These are phyloP conservation scores for Paecilomyces dactylethromorphus DNA, from an alignment of 2,329 filamentous ascomycete genomes.

Conservation along the genomic window DNA sequence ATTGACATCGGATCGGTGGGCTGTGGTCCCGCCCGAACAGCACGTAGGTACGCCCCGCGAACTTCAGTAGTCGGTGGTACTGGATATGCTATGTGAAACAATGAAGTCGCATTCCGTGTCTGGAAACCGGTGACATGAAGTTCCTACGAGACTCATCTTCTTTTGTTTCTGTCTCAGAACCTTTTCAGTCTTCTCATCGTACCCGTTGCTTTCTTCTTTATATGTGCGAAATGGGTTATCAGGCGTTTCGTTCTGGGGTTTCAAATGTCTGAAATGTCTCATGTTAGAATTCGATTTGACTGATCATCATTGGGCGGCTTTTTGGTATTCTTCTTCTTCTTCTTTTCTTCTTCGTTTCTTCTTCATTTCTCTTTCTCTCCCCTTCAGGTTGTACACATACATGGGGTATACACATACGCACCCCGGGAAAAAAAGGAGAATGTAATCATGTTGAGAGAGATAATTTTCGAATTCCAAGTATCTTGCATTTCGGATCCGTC, in stretches of 20 bases:
- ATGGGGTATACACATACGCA: background rate
- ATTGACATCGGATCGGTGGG: constrained; percentile 42
- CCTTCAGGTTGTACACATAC: background rate
- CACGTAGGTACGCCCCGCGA: constrained; percentile 25
- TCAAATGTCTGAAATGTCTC: background rate
- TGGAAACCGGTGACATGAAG: background rate
- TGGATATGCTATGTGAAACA: constrained; percentile 4
- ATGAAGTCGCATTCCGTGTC: background rate
- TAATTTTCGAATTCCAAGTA: background rate
- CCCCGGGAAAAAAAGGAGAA: background rate
- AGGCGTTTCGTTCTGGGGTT: background rate
- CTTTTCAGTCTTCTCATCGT: background rate
- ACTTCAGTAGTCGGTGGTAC: constrained; percentile 8
- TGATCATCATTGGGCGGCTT: background rate
- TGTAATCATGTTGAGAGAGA: background rate
- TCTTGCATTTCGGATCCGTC: background rate
- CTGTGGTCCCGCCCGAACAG: constrained; percentile 21
- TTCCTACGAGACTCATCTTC: background rate
- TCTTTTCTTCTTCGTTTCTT: background rate
- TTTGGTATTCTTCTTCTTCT: background rate
- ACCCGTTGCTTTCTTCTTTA: background rate
- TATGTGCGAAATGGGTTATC: background rate
- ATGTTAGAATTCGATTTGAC: background rate
- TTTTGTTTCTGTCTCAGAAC: background rate
- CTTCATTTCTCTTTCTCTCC: background rate